Base-by-base conservation (phyloP, 805 yeast species). In the Priceomyces carsonii region DNA sequence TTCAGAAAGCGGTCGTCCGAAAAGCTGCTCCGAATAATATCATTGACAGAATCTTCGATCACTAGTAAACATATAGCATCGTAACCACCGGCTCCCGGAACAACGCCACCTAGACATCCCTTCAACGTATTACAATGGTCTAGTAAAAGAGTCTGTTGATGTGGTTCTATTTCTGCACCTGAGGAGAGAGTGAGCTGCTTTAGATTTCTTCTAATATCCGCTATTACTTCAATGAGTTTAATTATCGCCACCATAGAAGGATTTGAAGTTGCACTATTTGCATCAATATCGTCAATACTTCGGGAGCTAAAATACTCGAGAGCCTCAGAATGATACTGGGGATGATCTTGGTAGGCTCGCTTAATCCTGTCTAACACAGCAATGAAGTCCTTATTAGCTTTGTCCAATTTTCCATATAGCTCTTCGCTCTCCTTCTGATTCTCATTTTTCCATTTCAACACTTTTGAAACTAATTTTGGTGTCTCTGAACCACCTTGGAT, bases 41-140 rank as follows among this genome's bases (percentile, higher is more conserved):
- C 40, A 2, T 50, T 57, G 3, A 75, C 55, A 2, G 75, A 56
- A 1, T 59, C 51, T 18, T 73, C 77, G 2, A 75, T 69, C 2
- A 83, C 82, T 18, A 93, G 59, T 18, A 91, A 51, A 37, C 95
- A 77, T 13, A 93, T 77, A 1, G 99, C 99, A 65, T 93, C 99
- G 54, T 80, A 85, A 0, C 99, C 99, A 18, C 99, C 99, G 0
- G 99, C 99, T 2, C 99, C 99, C 0, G 99, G 99, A 3, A 93
- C 95, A 21, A 93, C 90, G n/a, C 96, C 97, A 0, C 96, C 95
- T 13, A 91, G 48, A 19, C 88, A 93, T 10, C 99, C 99, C 0
- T 66, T 66, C 14, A 86, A 53, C 6, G 38, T 29, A 6, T 58
- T 45, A 26, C 71, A 56, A 12, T 65, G 56, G 51, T 91, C 79